Conservation (phyloP, 352 stramenopile genomes). For the Phytophthora gonapodyides region DNA sequence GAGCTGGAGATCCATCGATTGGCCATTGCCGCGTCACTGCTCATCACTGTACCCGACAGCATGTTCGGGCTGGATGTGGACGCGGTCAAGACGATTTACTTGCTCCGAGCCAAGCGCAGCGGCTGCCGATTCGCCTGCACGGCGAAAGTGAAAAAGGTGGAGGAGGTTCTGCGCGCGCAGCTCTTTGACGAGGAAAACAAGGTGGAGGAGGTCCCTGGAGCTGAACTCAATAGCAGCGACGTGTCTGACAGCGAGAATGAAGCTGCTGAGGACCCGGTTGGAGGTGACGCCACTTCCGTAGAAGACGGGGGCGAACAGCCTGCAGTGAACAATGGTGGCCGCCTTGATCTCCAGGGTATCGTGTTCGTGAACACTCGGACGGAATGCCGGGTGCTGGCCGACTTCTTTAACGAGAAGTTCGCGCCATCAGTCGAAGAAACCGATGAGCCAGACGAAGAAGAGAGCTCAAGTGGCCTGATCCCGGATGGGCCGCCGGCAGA, state of each 20-base stretch:
- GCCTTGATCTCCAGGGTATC: conserved; percentile 66
- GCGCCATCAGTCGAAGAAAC: conserved; percentile 3
- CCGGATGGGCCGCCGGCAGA: conserved; percentile 13
- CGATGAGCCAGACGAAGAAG: conserved; percentile 20
- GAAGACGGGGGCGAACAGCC: conserved; percentile 5
- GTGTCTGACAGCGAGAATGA: conserved; percentile 42
- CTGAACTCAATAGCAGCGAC: conserved; percentile 28
- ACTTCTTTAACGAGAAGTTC: conserved; percentile 80
- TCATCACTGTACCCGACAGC: conserved; percentile 55
- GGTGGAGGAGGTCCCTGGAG: conserved; percentile 25
- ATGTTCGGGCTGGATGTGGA: conserved; percentile 64
- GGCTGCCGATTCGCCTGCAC: conserved; percentile 57
- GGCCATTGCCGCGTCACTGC: conserved; percentile 53
- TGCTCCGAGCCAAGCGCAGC: conserved; percentile 44
- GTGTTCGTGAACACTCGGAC: conserved; percentile 86
- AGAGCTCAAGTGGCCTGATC: conserved; percentile 15
- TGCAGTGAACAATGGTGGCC: neutral
- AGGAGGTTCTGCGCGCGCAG: conserved; percentile 49
- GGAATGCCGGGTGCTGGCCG: conserved; percentile 77
- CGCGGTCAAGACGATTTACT: conserved; percentile 55
- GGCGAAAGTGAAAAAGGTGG: conserved; percentile 59
- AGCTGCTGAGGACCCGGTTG: neutral
- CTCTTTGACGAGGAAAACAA: conserved; percentile 33
- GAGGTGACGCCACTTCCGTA: neutral
- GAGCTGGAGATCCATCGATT: conserved; percentile 76